These are phyloP conservation scores for Neonothopanus nambi DNA, from an alignment of 1,284 basidiomycete genomes.

Conservation along the genomic window DNA sequence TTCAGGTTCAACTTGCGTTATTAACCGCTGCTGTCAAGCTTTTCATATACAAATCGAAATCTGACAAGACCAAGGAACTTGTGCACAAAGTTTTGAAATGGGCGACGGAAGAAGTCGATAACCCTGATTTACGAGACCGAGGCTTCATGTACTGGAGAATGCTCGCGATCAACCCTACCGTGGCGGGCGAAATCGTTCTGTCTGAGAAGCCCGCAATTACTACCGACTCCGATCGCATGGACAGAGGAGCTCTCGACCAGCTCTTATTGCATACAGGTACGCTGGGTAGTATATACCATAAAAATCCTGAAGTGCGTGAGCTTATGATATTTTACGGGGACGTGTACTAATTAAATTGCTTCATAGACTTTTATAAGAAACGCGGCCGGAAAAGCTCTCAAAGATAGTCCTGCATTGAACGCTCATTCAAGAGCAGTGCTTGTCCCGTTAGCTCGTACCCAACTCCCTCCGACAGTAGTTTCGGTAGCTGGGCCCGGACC, in stretches of 20 bases:
- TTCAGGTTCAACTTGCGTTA: slow-evolving; percentile 91
- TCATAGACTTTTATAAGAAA: slow-evolving; percentile 80
- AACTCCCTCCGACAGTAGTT: slow-evolving; percentile 49
- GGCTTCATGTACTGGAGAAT: slow-evolving; percentile 99
- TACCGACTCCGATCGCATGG: slow-evolving; percentile 98
- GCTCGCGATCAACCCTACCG: slow-evolving; percentile 89
- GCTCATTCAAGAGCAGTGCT: slow-evolving; percentile 69
- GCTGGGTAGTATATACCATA: slow-evolving; percentile 86
- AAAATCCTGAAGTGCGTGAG: slow-evolving; percentile 77
- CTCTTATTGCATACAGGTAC: slow-evolving; percentile 80
- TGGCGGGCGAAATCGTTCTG: slow-evolving; percentile 91
- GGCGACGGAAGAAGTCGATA: slow-evolving; percentile 97
- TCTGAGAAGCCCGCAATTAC: slow-evolving; percentile 94
- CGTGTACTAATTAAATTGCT: slow-evolving; percentile 6
- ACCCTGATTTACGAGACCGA: slow-evolving; percentile 94
- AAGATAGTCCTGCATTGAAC: slow-evolving; percentile 80
- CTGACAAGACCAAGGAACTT: slow-evolving; percentile 85
- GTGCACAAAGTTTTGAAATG: slow-evolving; percentile 97
- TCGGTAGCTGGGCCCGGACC: slow-evolving; percentile 69
- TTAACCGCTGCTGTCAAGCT: slow-evolving; percentile 96
- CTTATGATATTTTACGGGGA: slow-evolving; percentile 3
- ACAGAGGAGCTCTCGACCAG: slow-evolving; percentile 91
- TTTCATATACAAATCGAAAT: slow-evolving; percentile 89
- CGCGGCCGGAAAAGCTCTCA: slow-evolving; percentile 70
- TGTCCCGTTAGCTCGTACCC: slow-evolving; percentile 56